Evolutionary conservation across 106 monocot species (phyloP).

Genomic region (Dioscorea alata): DNA sequence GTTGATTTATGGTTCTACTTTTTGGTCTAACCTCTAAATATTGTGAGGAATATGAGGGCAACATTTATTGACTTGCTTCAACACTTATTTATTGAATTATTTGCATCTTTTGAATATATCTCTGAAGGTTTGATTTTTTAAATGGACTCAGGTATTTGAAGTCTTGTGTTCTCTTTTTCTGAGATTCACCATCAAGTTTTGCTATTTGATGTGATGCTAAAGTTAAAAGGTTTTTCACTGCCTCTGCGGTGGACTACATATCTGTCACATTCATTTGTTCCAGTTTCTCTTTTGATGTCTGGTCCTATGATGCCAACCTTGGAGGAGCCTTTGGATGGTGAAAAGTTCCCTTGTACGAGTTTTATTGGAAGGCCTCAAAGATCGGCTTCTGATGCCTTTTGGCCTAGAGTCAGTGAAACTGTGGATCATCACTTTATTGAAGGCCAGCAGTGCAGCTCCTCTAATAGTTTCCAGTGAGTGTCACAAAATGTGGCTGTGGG

Average conservation of each 20-base stretch:
- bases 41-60: too few species aligned
- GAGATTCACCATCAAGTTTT: constrained; percentile 1
- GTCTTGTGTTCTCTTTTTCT: constrained; percentile 12
- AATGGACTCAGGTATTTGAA: constrained; percentile 14
- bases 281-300: constrained; percentile 21
- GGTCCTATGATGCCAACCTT: constrained; percentile 61
- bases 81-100: too few species aligned
- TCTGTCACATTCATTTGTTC: constrained; percentile 29
- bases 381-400: constrained; percentile 39
- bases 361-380: constrained; percentile 31
- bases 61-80: too few species aligned
- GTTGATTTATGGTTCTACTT: too few species aligned
- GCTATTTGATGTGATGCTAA: constrained; percentile 41
- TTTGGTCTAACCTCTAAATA: too few species aligned
- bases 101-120: too few species aligned
- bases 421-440: constrained; percentile 43
- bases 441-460: constrained; percentile 63
- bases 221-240: constrained; percentile 22
- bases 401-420: constrained; percentile 39
- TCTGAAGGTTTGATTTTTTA: too few species aligned
- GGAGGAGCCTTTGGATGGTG: constrained; percentile 61
- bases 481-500: background rate
- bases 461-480: constrained; percentile 69
- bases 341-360: constrained; percentile 41
- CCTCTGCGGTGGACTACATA: constrained; percentile 21